Evolutionary conservation across 116 monocot genomes (phyloP).

Genomic region (Papilionanthe hybrid): DNA sequence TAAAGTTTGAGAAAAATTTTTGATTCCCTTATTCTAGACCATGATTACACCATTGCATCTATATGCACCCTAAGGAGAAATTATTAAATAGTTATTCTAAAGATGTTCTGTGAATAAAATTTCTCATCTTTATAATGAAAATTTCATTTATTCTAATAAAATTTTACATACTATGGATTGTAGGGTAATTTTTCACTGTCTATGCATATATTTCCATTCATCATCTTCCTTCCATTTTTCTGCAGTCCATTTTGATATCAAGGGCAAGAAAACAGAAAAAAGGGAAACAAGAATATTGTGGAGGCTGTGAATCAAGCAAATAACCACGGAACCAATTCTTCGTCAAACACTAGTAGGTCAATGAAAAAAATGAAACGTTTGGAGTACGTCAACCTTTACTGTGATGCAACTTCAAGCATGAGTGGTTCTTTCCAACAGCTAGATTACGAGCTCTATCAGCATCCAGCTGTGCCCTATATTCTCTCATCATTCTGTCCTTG

Average conservation of each 20-base stretch:
- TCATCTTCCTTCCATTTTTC: background rate
- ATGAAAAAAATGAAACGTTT: background rate
- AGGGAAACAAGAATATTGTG: background rate
- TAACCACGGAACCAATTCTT: background rate
- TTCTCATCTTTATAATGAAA: too few relatives aligned
- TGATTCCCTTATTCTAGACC: too few relatives aligned
- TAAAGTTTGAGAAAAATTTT: too few relatives aligned
- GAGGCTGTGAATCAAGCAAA: background rate
- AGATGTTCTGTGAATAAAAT: too few relatives aligned
- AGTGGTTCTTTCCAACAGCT: conserved; percentile 76
- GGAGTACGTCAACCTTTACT: conserved; percentile 57
- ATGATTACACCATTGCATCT: too few relatives aligned
- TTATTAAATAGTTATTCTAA: too few relatives aligned
- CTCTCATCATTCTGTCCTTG: conserved; percentile 98
- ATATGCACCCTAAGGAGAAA: too few relatives aligned
- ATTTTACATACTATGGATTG: too few relatives aligned
- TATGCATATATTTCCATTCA: background rate
- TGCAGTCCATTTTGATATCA: background rate
- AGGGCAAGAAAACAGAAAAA: background rate
- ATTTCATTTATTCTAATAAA: too few relatives aligned
- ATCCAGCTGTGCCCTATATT: conserved; percentile 96
- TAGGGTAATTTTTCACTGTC: too few relatives aligned
- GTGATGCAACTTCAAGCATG: conserved; percentile 47
- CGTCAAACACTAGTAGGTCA: too few relatives aligned
- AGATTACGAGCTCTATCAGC: conserved; percentile 90